Evolutionary conservation across 768 basidiomycete genomes (phyloP).

Genomic region (Termitomyces sp.): DNA sequence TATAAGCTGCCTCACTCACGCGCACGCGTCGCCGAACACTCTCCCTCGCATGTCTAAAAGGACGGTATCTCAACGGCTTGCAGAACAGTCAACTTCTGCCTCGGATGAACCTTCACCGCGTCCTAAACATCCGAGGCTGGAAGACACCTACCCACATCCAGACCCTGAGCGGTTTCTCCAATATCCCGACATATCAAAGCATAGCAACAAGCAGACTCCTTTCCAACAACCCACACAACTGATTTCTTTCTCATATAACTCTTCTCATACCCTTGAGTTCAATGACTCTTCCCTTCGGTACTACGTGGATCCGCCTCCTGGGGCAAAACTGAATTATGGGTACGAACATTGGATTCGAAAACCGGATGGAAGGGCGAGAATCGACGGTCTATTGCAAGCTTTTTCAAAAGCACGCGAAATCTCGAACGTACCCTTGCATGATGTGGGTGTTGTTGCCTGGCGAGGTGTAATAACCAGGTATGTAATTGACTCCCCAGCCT

Average conservation of each 20-base stretch:
- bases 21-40: neutral
- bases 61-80: conserved; percentile 12
- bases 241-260: conserved; percentile 68
- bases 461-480: conserved; percentile 84
- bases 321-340: conserved; percentile 63
- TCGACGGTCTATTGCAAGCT: conserved; percentile 65
- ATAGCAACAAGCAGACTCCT: conserved; percentile 24
- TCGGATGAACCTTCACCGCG: neutral
- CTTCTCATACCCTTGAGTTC: conserved; percentile 53
- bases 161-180: conserved; percentile 3
- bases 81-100: neutral
- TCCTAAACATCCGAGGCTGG: neutral
- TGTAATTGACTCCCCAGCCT: conserved; percentile 12
- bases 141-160: neutral
- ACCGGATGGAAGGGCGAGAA: conserved; percentile 58
- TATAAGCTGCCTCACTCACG: neutral
- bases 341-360: conserved; percentile 70
- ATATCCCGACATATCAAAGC: conserved; percentile 17
- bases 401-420: conserved; percentile 38
- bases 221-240: conserved; percentile 72
- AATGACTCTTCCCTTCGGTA: conserved; percentile 67
- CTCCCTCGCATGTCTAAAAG: conserved; percentile 10
- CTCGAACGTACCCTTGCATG: conserved; percentile 20
- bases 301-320: conserved; percentile 60
- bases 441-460: conserved; percentile 65